Base-by-base conservation (phyloP, 2,329 filamentous ascomycete genomes). In the Aspergillus oerlinghausenensis region DNA sequence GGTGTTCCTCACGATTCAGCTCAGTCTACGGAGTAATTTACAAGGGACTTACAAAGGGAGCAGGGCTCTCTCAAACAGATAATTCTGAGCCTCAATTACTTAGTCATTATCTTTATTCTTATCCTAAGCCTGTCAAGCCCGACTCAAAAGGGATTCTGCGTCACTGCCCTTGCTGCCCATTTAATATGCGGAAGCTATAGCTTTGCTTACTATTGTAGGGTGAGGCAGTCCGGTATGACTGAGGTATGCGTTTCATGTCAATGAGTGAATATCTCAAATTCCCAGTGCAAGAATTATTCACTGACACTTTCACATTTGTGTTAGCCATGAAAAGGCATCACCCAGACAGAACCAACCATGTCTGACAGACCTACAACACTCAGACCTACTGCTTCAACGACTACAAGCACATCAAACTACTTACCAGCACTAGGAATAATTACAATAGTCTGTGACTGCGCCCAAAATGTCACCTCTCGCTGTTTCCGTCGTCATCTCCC, bases 401-500 rank as follows among this genome's bases (percentile, higher is more conserved):
- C 43, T 7, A 11, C 21, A 47, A 23, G 11, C 43, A 11, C 11
- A 47, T 23, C 43, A 25, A 3, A 14, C 7, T 14, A 23, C 4
- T 47, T 14, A 14, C 19, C 21, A 47, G 14, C 23, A 47, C 3
- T 6, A 21, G 23, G 21, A 23, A 47, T 23, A 6, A 14, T 7
- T 4, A 14, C 43, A 3, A 23, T 17, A 26, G 11, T 4, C 23
- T 17, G 5, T 38, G 5, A 47, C 21, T 2, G 23, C 10, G 6
- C 26, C 43, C 43, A 3, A 11, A 47, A 47, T 47, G 43, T 47
- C 43, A 19, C 43, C 29, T 23, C 19, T 4, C 17, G 8, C 26
- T 25, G 11, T 69, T 29, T 52, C 62, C 4, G 55, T 68, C 29
- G 52, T 66, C 8, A 51, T 61, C 5, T 59, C 63, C 21, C 60